Evolutionary conservation across 768 basidiomycete species (phyloP).

Genomic region (Phanerochaete sordida): DNA sequence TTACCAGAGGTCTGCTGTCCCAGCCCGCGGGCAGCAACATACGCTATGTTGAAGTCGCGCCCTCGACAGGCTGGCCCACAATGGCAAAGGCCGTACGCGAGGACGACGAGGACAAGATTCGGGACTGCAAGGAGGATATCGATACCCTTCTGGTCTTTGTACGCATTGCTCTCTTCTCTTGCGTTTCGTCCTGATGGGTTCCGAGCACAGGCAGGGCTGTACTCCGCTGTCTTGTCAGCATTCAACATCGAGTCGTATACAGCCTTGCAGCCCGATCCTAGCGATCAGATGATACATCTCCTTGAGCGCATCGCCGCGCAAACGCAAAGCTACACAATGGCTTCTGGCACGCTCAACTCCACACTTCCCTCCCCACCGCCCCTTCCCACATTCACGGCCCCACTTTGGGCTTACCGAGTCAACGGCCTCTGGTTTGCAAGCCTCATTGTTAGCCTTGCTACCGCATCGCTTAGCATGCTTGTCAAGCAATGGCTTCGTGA

Average conservation of each 20-base stretch:
- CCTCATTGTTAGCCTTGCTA: conserved; percentile 2
- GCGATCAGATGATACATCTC: background rate
- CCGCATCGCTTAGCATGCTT: conserved; percentile 6
- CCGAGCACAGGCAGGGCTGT: conserved; percentile 1
- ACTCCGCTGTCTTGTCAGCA: conserved; percentile 1
- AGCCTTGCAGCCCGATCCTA: background rate
- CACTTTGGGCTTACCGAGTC: background rate
- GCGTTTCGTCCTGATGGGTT: background rate
- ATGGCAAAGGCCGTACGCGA: background rate
- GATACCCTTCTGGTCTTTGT: conserved; percentile 9
- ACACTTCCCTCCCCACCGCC: background rate
- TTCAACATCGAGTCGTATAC: conserved; percentile 1
- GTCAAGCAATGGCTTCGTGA: conserved; percentile 8
- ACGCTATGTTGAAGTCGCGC: background rate
- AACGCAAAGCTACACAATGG: background rate
- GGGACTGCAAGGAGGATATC: conserved; percentile 3
- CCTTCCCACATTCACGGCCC: background rate
- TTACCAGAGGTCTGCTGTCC: too few species aligned
- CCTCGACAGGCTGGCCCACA: background rate
- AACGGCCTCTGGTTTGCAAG: conserved; percentile 6
- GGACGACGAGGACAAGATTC: background rate
- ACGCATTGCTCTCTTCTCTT: background rate
- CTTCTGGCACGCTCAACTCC: background rate
- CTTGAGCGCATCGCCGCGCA: background rate
- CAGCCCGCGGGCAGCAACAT: too few species aligned